These are phyloP conservation scores for Eucalyptus microcorys DNA, from an alignment of 345 rosid species.

Conservation along the genomic window DNA sequence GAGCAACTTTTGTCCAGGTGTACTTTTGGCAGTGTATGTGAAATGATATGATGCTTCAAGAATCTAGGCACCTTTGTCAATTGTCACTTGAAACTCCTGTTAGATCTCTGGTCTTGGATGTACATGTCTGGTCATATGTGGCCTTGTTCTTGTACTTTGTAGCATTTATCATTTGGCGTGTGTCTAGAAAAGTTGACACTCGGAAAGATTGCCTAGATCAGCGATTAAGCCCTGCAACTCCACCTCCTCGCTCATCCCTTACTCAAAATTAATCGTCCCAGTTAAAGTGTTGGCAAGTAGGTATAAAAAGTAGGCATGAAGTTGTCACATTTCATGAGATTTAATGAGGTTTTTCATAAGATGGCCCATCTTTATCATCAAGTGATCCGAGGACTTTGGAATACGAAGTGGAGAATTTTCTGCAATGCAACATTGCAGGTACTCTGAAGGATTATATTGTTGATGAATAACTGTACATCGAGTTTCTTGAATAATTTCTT, in stretches of 20 bases:
- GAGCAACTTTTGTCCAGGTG: not conserved
- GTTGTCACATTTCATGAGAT: not conserved
- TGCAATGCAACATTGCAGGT: not conserved
- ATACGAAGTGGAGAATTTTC: not conserved
- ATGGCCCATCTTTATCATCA: not conserved
- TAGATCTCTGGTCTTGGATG: not conserved
- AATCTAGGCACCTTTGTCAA: not conserved
- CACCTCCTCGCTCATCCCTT: not conserved
- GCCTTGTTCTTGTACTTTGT: not conserved
- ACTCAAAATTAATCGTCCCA: not conserved
- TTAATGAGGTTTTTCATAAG: not conserved
- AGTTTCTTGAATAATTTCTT: not conserved
- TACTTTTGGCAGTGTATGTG: not conserved
- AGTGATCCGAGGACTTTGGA: not conserved
- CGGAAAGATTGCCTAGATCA: not conserved
- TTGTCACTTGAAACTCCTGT: not conserved
- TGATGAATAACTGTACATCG: not conserved
- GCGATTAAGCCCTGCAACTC: not conserved
- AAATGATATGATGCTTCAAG: not conserved
- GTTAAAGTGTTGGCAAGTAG: not conserved
- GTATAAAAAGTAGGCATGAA: not conserved
- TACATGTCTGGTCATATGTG: not conserved
- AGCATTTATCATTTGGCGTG: not conserved
- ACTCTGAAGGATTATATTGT: not conserved
- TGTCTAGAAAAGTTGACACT: not conserved